A percentile compares a stretch with the other conserved stretches of the same genome.
phyloP scores from a whole-genome alignment of 306 rosid genomes.

The Aeschynomene evenia region DNA sequence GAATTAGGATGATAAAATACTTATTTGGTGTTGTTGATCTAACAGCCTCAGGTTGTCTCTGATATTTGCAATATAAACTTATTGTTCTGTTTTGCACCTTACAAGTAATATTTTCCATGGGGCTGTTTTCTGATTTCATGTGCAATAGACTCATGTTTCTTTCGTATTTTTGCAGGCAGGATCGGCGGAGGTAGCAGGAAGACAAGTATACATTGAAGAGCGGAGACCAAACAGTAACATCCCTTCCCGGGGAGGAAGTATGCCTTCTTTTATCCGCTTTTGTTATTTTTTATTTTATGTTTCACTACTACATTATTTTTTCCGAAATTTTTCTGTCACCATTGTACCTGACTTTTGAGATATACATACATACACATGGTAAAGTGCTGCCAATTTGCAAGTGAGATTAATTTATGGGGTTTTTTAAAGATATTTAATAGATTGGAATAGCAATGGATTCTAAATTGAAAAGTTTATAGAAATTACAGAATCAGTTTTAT shows the following conservation, averaged over 20 bases:
- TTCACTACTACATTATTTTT: not conserved
- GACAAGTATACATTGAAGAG: conserved; percentile 74
- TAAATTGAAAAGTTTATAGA: not conserved
- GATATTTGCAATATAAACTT: not conserved
- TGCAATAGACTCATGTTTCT: not conserved
- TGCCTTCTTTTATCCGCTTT: not conserved
- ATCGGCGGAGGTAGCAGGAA: conserved; percentile 62
- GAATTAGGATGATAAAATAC: not conserved
- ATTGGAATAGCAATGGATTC: not conserved
- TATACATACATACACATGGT: not conserved
- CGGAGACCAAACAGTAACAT: conserved; percentile 76
- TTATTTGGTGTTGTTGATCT: not conserved
- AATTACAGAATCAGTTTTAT: not conserved
- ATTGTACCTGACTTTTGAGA: not conserved
- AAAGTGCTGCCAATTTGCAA: not conserved
- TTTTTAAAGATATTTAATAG: too few relatives aligned
- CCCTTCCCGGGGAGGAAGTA: conserved; percentile 70
- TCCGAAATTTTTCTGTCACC: not conserved
- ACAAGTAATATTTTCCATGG: not conserved
- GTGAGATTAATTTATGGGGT: conserved; percentile 9
- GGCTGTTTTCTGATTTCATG: not conserved
- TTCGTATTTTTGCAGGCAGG: conserved; percentile 47
- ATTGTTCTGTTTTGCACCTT: not conserved
- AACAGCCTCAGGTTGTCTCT: not conserved
- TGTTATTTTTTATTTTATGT: not conserved